phyloP scores from a whole-genome alignment of 805 yeast species.

The Millerago galiae region DNA sequence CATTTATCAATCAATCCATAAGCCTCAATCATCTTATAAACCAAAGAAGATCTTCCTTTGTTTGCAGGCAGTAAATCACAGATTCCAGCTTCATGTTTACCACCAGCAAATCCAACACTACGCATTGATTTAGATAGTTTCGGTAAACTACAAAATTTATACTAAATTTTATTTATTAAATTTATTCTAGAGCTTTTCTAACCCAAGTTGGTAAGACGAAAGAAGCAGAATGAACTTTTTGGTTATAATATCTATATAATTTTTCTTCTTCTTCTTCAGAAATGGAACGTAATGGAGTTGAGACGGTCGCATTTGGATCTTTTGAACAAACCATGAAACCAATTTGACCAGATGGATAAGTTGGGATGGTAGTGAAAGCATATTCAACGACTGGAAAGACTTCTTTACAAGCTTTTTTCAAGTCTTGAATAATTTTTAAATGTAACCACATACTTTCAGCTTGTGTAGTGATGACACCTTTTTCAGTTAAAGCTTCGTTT shows the following conservation, averaged over 20 bases:
- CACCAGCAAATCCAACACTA: constrained; percentile 1
- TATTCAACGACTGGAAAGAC: constrained; percentile 91
- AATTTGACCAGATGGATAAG: constrained; percentile 94
- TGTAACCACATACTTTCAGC: constrained; percentile 95
- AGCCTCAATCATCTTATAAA: constrained; percentile 35
- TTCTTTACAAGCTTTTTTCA: constrained; percentile 73
- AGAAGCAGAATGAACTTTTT: constrained; percentile 78
- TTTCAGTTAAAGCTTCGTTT: constrained; percentile 80
- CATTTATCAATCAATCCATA: constrained; percentile 30
- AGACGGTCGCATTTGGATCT: constrained; percentile 57
- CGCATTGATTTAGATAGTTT: background rate
- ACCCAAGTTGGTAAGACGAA: constrained; percentile 94
- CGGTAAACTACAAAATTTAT: background rate
- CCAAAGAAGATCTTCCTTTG: constrained; percentile 41
- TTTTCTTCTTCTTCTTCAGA: constrained; percentile 54
- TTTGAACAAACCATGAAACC: constrained; percentile 97
- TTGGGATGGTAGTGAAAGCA: constrained; percentile 89
- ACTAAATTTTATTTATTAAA: background rate
- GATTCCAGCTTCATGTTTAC: constrained; percentile 7
- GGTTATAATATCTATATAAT: constrained; percentile 76
- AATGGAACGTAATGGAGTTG: constrained; percentile 61
- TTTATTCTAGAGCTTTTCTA: constrained; percentile 37
- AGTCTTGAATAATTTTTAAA: constrained; percentile 71
- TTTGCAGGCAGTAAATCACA: constrained; percentile 49
- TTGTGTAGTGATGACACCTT: constrained; percentile 90